These are phyloP conservation scores for Monosiga brevicollis DNA, from an alignment of 78 protist genomes.

Conservation along the genomic window DNA sequence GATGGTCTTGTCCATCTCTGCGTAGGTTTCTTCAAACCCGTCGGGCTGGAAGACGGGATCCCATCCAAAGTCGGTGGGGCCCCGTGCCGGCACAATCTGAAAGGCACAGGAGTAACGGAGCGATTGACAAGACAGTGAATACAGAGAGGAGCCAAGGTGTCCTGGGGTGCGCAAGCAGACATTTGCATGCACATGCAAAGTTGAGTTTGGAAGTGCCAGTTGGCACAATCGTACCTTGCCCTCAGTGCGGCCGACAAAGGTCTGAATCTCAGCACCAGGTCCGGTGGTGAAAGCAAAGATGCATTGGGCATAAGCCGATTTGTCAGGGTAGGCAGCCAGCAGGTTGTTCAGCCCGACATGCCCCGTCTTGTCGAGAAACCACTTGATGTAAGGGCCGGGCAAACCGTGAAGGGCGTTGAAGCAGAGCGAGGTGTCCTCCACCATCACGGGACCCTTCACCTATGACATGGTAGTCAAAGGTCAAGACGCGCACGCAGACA, in stretches of 20 bases:
- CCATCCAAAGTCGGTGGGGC: conserved; percentile 69
- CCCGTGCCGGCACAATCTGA: conserved; percentile 74
- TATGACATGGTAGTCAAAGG: not conserved
- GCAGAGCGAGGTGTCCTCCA: conserved; percentile 93
- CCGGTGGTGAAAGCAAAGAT: conserved; percentile 70
- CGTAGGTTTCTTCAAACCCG: conserved; percentile 56
- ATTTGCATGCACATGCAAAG: too few species aligned
- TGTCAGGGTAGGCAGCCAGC: conserved; percentile 74
- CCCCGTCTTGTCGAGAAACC: conserved; percentile 87
- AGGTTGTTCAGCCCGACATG: conserved; percentile 72
- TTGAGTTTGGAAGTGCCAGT: too few species aligned
- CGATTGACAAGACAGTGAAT: not conserved
- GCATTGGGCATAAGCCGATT: conserved; percentile 86
- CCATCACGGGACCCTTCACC: conserved; percentile 72
- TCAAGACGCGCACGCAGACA: not conserved
- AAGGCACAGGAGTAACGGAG: not conserved
- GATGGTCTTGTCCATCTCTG: conserved; percentile 69
- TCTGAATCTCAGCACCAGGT: conserved; percentile 57
- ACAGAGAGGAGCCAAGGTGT: not conserved
- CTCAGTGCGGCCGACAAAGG: conserved; percentile 65
- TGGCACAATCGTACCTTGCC: too few species aligned
- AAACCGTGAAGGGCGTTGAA: conserved; percentile 89
- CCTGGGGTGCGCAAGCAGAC: too few species aligned
- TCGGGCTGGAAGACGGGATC: conserved; percentile 86
- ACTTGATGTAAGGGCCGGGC: conserved; percentile 92